Evolutionary conservation across 108 stramenopile genomes (phyloP).

Genomic region (Chaetoceros muelleri): DNA sequence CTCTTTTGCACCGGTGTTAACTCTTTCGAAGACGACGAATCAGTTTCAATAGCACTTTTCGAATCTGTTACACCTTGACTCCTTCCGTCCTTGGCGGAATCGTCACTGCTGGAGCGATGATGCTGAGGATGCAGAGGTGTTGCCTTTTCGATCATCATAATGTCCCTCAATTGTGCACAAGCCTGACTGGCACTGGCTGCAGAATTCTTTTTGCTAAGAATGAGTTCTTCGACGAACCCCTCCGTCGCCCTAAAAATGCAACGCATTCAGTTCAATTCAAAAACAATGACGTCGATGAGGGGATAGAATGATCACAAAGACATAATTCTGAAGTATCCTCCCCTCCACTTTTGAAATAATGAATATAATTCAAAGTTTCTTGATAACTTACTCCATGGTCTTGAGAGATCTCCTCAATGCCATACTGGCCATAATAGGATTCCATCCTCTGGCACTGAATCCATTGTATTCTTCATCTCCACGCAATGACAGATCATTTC

Average conservation of each 20-base stretch:
- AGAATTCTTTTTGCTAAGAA: conserved; percentile 7
- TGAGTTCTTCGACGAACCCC: conserved; percentile 7
- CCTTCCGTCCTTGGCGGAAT: too few species aligned
- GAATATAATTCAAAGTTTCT: too few species aligned
- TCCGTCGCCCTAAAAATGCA: neutral
- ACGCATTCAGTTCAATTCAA: neutral
- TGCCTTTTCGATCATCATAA: neutral
- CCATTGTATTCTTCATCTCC: conserved; percentile 47
- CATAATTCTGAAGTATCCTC: too few species aligned
- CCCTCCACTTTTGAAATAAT: too few species aligned
- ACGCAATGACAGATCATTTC: conserved; percentile 33
- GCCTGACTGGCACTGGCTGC: conserved; percentile 4
- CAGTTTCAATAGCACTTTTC: too few species aligned
- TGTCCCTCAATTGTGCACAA: conserved; percentile 4
- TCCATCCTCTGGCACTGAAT: conserved; percentile 44
- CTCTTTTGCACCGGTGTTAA: neutral
- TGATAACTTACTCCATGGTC: conserved; percentile 4
- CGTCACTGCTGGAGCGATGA: too few species aligned
- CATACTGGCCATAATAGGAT: conserved; percentile 18
- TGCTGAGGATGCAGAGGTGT: too few species aligned
- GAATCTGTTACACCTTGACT: too few species aligned
- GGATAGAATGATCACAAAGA: too few species aligned
- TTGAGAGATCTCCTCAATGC: conserved; percentile 29
- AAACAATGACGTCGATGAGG: too few species aligned
- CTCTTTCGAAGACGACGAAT: too few species aligned